Base-by-base conservation (phyloP, 257 asterid species). In the Oldenlandia corymbosa region DNA sequence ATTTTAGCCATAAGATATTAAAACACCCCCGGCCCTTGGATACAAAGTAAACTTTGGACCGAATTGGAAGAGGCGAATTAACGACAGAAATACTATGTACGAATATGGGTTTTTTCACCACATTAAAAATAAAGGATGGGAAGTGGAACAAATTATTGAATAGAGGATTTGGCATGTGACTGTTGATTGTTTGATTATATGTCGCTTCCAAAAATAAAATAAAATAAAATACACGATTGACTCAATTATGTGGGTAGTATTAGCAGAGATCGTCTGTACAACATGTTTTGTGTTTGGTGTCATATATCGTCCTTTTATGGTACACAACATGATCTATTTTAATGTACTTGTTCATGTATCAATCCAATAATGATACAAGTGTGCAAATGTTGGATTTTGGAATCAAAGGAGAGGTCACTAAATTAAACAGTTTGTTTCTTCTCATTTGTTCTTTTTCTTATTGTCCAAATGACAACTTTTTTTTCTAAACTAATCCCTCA, bases 201-300 rank as follows among this genome's bases (percentile, higher is more conserved):
- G 52, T 41, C 24, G 52, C 50, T 10, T 13, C 6, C 18, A 49
- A 16, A 24, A 12, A 45, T 20, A 18, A 45, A 52, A n/a, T n/a
- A n/a, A n/a, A n/a, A n/a, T n/a, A n/a, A 37, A 21, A 52, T 37
- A 52, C 39, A 24, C 24, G 41, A 39, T 65, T 52, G 45, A 26
- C 13, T 41, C 43, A 65, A 65, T 52, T 23, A 52, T 41, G n/a
- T n/a, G 43, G 10, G 26, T 52, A 39, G 32, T 11, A 26, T 53
- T 65, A 41, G 43, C 60, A 27, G 23, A 39, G n/a, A 53, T 11
- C 41, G 62, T 65, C 54, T 27, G 62, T n/a, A 53, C 27, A 53
- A 53, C 54, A 53, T 65, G 55, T 41, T 53, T 65, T 16, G 50
- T 45, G 23, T 1, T 23, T n/a, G 12, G 2, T 45, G 60, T 28